Base-by-base conservation (phyloP, 2,329 filamentous ascomycete species). In the Sclerotinia sclerotiorum region DNA sequence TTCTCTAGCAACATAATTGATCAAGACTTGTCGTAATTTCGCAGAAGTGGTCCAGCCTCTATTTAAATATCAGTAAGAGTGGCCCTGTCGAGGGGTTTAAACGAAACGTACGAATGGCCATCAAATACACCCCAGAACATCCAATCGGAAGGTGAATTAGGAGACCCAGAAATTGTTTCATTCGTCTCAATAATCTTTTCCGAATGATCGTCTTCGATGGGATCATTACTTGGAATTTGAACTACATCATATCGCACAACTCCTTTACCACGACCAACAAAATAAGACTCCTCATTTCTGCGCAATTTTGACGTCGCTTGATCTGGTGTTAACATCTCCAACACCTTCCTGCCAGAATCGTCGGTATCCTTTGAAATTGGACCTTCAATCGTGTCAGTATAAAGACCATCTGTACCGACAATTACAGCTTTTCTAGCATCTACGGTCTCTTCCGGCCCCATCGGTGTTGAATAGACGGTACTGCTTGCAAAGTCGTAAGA, bases 71-170 rank as follows among this genome's bases (percentile, higher is more conserved):
- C 15, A 67, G 56, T 42, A 15, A 42, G 19, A 29, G 29, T 61
- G 19, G 17, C 27, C 15, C 5, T n/a, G 15, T 5, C 17, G 5
- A 42, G 17, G 15, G 15, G 1, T 29, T 42, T 8, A 6, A 29
- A 29, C 7, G 29, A 46, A 15, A 64, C 70, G 85, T 86, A 94
- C 92, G 92, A 92, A 80, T 99, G 95, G 0, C 95, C 95, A 77
- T 99, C 95, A 79, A 98, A 99, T 24, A 99, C 94, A 69, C 94
- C 95, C 95, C 96, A 99, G 79, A 99, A 99, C 93, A 98, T 98
- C 95, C 95, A 99, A 80, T 99, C 96, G 70, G 87, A 92, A 69
- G 84, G 88, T 24, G 83, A 72, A 21, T 85, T 83, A 75, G 32
- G 75, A 76, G 46, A 71, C 75, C 80, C 83, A 51, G 68, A 85